Conservation (phyloP, 2,329 filamentous ascomycete species). For the Pyrenophora teres region DNA sequence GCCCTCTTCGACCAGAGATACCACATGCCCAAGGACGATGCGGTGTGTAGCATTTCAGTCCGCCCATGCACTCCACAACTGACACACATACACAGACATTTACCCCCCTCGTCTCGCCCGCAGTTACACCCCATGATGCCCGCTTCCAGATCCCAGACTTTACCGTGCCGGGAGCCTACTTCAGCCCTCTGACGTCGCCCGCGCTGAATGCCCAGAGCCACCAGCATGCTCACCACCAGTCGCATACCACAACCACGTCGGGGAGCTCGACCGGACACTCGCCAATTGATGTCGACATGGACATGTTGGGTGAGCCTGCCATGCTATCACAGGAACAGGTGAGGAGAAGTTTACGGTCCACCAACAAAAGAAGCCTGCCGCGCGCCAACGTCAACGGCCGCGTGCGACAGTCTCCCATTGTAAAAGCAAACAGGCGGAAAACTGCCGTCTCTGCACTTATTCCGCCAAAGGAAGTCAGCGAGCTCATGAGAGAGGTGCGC, state of each 20-base stretch:
- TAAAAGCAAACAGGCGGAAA: conserved; percentile 64
- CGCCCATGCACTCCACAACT: conserved; percentile 19
- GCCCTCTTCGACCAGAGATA: conserved; percentile 69
- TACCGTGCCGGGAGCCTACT: conserved; percentile 72
- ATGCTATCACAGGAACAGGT: conserved; percentile 51
- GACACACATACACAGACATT: conserved; percentile 69
- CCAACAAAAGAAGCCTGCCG: conserved; percentile 58
- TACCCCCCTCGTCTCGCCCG: conserved; percentile 81
- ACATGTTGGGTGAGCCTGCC: conserved; percentile 49
- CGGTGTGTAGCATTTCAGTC: conserved; percentile 53
- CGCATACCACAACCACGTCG: conserved; percentile 53
- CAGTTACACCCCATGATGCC: conserved; percentile 76
- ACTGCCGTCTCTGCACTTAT: conserved; percentile 51
- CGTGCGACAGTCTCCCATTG: conserved; percentile 73
- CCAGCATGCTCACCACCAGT: conserved; percentile 36
- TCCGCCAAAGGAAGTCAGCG: conserved; percentile 52
- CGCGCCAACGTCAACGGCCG: conserved; percentile 51
- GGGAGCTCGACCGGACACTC: conserved; percentile 56
- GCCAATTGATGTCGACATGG: conserved; percentile 53
- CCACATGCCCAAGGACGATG: conserved; percentile 69
- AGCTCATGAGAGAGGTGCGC: conserved; percentile 46
- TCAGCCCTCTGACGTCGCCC: conserved; percentile 81
- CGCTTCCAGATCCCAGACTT: conserved; percentile 65
- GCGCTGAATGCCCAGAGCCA: conserved; percentile 72
- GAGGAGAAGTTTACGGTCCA: conserved; percentile 31